phyloP scores from a whole-genome alignment of 139 green algal genomes.

The Helicosporidium sp. region DNA sequence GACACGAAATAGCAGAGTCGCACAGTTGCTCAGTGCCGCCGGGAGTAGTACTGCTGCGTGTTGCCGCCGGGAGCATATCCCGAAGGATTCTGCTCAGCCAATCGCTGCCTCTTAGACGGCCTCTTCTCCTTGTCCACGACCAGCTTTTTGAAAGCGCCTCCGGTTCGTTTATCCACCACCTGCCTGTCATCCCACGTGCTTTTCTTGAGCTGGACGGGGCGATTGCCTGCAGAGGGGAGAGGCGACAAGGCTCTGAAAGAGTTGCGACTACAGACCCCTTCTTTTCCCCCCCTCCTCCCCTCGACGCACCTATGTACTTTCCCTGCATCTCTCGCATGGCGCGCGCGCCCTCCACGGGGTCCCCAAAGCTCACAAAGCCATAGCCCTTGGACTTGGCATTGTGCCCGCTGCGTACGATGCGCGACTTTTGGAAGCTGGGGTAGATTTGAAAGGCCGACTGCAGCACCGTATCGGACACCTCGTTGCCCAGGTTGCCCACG shows the following conservation, averaged over 20 bases:
- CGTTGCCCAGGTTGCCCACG: slow-evolving; percentile 85
- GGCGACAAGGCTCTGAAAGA: neutral
- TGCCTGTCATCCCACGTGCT: slow-evolving; percentile 48
- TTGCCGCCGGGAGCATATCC: too few relatives aligned
- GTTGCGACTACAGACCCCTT: neutral
- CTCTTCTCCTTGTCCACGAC: neutral
- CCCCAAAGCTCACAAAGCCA: slow-evolving; percentile 78
- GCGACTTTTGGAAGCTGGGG: slow-evolving; percentile 68
- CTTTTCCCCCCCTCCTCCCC: neutral
- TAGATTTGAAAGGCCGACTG: slow-evolving; percentile 65
- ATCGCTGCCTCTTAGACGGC: neutral
- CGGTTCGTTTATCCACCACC: slow-evolving; percentile 5
- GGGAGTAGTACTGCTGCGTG: too few relatives aligned
- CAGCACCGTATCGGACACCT: slow-evolving; percentile 72
- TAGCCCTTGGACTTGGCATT: slow-evolving; percentile 74
- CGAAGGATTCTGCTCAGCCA: too few relatives aligned
- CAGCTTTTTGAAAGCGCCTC: slow-evolving; percentile 7
- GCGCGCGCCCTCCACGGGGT: slow-evolving; percentile 55
- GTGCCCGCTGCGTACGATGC: slow-evolving; percentile 55
- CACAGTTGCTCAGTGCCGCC: too few relatives aligned
- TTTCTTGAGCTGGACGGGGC: slow-evolving; percentile 68
- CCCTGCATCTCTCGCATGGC: slow-evolving; percentile 64
- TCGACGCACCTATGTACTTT: slow-evolving; percentile 53
- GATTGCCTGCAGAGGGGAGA: slow-evolving; percentile 33
- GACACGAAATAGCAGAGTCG: too few relatives aligned